Evolutionary conservation across 1,284 basidiomycete species (phyloP), one percentile per base, ranked within the genome.

Genomic region (Microbotryum scabiosae): DNA sequence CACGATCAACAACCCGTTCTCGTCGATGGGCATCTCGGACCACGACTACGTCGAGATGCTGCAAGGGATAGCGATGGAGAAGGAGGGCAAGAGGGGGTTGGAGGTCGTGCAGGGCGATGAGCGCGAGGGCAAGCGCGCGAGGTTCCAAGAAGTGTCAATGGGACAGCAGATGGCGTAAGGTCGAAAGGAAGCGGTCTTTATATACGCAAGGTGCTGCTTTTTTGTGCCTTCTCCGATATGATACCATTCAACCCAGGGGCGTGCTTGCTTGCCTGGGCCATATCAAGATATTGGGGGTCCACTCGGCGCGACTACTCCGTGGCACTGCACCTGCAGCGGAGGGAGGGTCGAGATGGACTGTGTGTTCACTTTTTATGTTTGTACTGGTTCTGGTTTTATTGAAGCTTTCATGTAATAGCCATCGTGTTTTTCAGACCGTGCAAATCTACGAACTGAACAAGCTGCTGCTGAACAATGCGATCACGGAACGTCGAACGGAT

Each of bases 1-100:
- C 20, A 53, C 56, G 21, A 59, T 66, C n/a, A 45, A 63, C 47
- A 68, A 68, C 55, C 67, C 67, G 57, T 68, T 68, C 61, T 64
- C 62, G 52, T 54, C 57, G 36, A 64, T 65, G 60, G 66, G 66
- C 10, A 63, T 68, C 51, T 60, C 57, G 23, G 66, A 68, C 30
- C 51, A 56, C 30, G 66, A 67, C 46, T 68, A 68, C 44, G 52
- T 68, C 48, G 64, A 65, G 51, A 65, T 67, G 61, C 36, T 67
- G 51, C 63, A 64, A 48, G 63, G 63, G 16, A 63, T 67, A 47
- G 63, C 63, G 52, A 57, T 65, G 54, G 61, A 65, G 61, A 65
- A 67, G 57, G 63, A 67, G 54, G 66, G 66, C 18, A 65, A 65
- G 57, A 36, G 57, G n/a, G 64, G 47, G 20, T 47, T 67, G n/a